phyloP scores from a whole-genome alignment of 2,329 filamentous ascomycete genomes.

The Helotiales sp. region DNA sequence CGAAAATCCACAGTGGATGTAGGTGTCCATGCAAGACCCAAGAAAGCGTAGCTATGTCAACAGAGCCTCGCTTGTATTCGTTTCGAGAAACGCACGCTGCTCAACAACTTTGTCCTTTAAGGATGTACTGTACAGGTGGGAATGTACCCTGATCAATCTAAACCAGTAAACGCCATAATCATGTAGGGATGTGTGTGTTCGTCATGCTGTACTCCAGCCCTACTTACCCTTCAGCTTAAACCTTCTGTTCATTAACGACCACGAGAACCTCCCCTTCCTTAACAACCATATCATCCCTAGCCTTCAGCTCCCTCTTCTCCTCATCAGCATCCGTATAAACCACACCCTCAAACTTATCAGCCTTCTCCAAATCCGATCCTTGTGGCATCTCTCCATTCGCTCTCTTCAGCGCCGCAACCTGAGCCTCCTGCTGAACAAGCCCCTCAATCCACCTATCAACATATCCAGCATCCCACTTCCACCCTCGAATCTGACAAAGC shows the following conservation, averaged over 20 bases:
- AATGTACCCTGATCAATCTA: background rate
- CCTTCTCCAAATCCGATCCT: slow-evolving; percentile 8
- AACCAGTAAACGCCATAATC: background rate
- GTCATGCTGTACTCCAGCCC: background rate
- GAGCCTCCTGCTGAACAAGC: background rate
- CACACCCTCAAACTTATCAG: background rate
- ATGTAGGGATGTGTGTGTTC: background rate
- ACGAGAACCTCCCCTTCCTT: background rate
- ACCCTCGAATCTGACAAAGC: slow-evolving; percentile 9
- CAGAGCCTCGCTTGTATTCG: background rate
- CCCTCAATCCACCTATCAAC: slow-evolving; percentile 22
- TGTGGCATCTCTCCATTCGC: slow-evolving; percentile 8
- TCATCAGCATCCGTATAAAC: background rate
- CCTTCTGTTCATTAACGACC: background rate
- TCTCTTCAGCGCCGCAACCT: background rate
- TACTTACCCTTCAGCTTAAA: background rate
- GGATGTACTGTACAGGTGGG: background rate
- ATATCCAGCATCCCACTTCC: slow-evolving; percentile 21
- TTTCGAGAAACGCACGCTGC: background rate
- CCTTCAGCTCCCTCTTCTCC: slow-evolving; percentile 13
- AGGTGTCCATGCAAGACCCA: too few species aligned
- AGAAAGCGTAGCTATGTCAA: background rate
- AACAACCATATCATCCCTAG: background rate
- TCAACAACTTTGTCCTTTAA: background rate
- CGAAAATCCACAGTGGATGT: too few species aligned